Evolutionary conservation across 345 rosid species (phyloP).

Genomic region (Jatropha curcas): DNA sequence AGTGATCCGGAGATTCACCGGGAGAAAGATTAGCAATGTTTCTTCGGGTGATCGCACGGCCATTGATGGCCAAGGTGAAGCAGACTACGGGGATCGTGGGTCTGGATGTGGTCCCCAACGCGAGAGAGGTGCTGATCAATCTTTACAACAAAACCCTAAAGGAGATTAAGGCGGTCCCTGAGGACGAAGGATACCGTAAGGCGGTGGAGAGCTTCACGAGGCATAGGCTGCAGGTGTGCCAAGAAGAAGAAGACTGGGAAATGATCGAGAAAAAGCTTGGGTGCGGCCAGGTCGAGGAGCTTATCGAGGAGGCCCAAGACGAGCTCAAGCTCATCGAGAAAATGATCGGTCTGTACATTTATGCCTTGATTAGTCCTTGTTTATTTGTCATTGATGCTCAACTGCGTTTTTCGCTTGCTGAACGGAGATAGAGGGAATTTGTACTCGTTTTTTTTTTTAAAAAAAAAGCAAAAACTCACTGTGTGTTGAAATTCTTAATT

Average conservation of each 20-base stretch:
- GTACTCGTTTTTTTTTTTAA: too few species aligned
- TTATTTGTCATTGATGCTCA: background rate
- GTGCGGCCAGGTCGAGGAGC: conserved; percentile 98
- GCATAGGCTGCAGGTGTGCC: conserved; percentile 73
- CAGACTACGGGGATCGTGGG: conserved; percentile 97
- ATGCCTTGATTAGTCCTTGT: background rate
- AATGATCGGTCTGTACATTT: conserved; percentile 74
- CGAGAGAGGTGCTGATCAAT: conserved; percentile 70
- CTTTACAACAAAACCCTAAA: conserved; percentile 89
- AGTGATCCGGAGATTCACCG: conserved; percentile 3
- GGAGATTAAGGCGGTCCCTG: conserved; percentile 92
- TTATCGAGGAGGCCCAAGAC: conserved; percentile 92
- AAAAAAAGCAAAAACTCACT: too few species aligned
- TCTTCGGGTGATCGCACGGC: conserved; percentile 77
- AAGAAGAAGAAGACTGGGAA: conserved; percentile 90
- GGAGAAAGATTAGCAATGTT: conserved; percentile 44
- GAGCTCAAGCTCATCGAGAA: conserved; percentile 87
- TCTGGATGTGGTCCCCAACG: conserved; percentile 91
- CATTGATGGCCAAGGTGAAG: conserved; percentile 84
- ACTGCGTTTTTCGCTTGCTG: background rate
- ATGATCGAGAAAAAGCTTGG: conserved; percentile 78
- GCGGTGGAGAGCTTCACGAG: conserved; percentile 87
- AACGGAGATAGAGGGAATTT: too few species aligned
- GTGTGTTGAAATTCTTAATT: background rate
- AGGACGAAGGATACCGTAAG: conserved; percentile 95